Evolutionary conservation across 2,329 filamentous ascomycete genomes (phyloP).

Genomic region (Plenodomus lindquistii): DNA sequence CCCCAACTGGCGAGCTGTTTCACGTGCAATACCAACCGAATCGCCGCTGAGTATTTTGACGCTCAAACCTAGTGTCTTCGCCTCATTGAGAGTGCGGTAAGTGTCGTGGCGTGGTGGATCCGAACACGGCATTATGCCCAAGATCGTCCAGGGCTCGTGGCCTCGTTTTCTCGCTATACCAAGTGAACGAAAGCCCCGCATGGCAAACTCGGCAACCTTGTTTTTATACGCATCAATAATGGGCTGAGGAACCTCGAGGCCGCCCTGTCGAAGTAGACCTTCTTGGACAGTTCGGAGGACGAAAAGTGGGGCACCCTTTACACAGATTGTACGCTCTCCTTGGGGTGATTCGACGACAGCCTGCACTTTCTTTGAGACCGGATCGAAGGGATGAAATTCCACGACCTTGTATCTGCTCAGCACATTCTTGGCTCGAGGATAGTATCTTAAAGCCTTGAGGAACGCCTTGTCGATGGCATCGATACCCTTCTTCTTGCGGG

Average conservation of each 20-base stretch:
- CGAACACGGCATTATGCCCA: slow-evolving; percentile 93
- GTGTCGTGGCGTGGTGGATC: slow-evolving; percentile 91
- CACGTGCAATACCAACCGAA: slow-evolving; percentile 88
- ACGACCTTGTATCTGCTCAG: slow-evolving; percentile 83
- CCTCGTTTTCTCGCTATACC: slow-evolving; percentile 90
- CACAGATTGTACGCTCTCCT: slow-evolving; percentile 82
- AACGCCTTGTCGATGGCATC: slow-evolving; percentile 96
- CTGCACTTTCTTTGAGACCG: slow-evolving; percentile 90
- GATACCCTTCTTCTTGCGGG: slow-evolving; percentile 93
- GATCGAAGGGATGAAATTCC: slow-evolving; percentile 86
- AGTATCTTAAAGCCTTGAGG: slow-evolving; percentile 80
- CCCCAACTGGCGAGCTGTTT: slow-evolving; percentile 88
- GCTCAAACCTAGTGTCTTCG: slow-evolving; percentile 82
- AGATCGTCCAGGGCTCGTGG: slow-evolving; percentile 82
- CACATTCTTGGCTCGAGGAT: slow-evolving; percentile 78
- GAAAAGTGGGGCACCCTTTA: slow-evolving; percentile 88
- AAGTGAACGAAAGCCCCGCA: slow-evolving; percentile 90
- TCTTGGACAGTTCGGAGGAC: slow-evolving; percentile 86
- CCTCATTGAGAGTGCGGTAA: slow-evolving; percentile 86
- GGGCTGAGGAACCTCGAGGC: slow-evolving; percentile 75
- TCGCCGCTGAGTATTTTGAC: slow-evolving; percentile 98
- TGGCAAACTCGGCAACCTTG: slow-evolving; percentile 88
- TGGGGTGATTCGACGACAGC: slow-evolving; percentile 81
- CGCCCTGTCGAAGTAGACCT: slow-evolving; percentile 50
- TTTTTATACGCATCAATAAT: slow-evolving; percentile 86